Base-by-base conservation (phyloP, 495 filamentous ascomycete species). In the Aspergillus nanangensis region DNA sequence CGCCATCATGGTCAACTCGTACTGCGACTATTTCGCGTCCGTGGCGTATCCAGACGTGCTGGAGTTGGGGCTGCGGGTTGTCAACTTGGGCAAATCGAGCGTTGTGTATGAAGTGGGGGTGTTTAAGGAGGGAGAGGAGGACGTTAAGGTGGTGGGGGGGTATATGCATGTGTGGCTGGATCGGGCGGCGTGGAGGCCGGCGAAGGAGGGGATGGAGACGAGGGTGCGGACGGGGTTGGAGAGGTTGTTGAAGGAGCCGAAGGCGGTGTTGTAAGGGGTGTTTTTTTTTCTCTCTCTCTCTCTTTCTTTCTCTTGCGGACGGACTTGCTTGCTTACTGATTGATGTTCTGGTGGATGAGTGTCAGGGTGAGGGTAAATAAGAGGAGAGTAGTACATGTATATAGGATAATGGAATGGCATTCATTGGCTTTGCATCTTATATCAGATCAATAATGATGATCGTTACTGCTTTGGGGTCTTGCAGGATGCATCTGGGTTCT, bases 41-140 rank as follows among this genome's bases (percentile, higher is more conserved):
- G 84, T 92, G n/a, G 75, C 80, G 0, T 98, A 90, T 55, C 92
- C 92, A 2, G 85, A 84, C 40, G 71, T 87, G 5, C 74, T 94
- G 4, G 90, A 96, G 45, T 72, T 96, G 0, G 89, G 83, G 3
- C 59, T 98, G 24, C 75, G 90, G 2, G 90, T 95, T 9, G 88
- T 84, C 47, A 88, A 83, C 58, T 71, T 98, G 4, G 87, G 90
- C 2, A 86, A 80, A 51, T 90, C 87, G 14, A 95, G 88, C 55
- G 91, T 93, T n/a, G 86, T 82, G 7, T 98, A 95, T 61, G 92
- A 98, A 56, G 78, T 95, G 25, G 92, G 84, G 3, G 77, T 98
- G 10, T 96, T 96, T 52, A 84, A 87, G 56, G 72, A 77, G 47
- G 88, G 80, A 0, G 66, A 82, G 27, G 81, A 88, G n/a, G 69